Conservation (phyloP, 169 alveolate species). For the Theileria equi region DNA sequence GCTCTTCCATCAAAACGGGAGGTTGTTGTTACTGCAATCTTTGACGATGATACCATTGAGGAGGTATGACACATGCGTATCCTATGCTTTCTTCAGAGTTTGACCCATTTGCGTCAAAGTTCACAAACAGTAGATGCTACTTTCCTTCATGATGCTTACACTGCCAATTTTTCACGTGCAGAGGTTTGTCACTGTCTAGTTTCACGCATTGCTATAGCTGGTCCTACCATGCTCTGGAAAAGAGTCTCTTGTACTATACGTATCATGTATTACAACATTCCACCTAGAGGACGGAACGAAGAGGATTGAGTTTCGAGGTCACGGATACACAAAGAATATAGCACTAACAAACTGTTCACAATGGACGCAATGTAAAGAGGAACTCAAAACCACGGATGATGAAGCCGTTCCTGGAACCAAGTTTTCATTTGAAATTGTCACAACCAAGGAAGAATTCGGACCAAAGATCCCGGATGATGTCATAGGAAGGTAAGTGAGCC, state of each 20-base stretch:
- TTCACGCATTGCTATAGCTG: conserved; percentile 5
- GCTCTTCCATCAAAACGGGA: conserved; percentile 22
- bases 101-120: conserved; percentile 35
- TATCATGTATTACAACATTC: conserved; percentile 16
- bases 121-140: conserved; percentile 21
- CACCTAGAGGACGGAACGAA: conserved; percentile 19
- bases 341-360: conserved; percentile 12
- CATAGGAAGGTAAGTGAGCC: conserved; percentile 30
- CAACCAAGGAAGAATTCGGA: conserved; percentile 19
- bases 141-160: conserved; percentile 31
- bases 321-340: conserved; percentile 39
- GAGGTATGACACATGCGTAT: conserved; percentile 24
- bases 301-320: conserved; percentile 29
- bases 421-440: conserved; percentile 20
- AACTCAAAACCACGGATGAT: conserved; percentile 21
- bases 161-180: conserved; percentile 24
- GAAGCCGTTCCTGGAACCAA: background rate
- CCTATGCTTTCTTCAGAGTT: background rate
- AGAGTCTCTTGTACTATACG: conserved; percentile 26
- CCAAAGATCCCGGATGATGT: conserved; percentile 33
- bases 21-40: conserved; percentile 41
- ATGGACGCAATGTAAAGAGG: conserved; percentile 12
- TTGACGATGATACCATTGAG: conserved; percentile 42
- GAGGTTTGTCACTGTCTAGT: conserved; percentile 10
- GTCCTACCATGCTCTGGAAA: conserved; percentile 51